Evolutionary conservation across 2,329 filamentous ascomycete species (phyloP).

Genomic region (Harringtonia aguacate): DNA sequence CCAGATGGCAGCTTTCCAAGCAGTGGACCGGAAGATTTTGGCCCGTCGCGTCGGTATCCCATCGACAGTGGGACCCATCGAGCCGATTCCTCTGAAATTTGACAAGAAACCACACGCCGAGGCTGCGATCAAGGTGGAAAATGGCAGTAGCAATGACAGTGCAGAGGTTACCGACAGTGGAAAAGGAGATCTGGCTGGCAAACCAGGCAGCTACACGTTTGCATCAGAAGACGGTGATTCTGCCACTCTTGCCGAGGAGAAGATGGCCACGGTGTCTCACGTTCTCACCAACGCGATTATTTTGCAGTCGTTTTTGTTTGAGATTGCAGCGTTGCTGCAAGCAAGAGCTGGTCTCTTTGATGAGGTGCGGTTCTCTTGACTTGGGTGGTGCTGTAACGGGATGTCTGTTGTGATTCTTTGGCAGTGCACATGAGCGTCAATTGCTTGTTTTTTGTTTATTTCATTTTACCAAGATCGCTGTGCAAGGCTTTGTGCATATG

Average conservation of each 20-base stretch:
- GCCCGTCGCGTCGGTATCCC: constrained; percentile 42
- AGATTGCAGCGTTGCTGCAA: constrained; percentile 65
- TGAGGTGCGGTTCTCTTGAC: constrained; percentile 53
- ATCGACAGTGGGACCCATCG: constrained; percentile 19
- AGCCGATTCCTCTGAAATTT: constrained; percentile 37
- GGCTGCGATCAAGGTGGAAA: not conserved
- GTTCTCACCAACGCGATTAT: constrained; percentile 71
- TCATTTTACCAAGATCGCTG: too few species aligned
- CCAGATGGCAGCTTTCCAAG: constrained; percentile 51
- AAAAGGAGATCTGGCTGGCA: not conserved
- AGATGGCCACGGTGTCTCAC: constrained; percentile 60
- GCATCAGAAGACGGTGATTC: constrained; percentile 12
- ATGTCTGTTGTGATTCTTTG: too few species aligned
- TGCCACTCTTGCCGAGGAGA: constrained; percentile 15
- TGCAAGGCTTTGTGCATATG: too few species aligned
- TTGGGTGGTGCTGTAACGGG: too few species aligned
- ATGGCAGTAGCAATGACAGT: not conserved
- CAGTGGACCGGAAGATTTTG: constrained; percentile 52
- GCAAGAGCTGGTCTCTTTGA: constrained; percentile 66
- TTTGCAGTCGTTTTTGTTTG: constrained; percentile 69
- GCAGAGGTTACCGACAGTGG: not conserved
- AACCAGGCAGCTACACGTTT: constrained; percentile 4
- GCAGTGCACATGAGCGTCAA: too few species aligned
- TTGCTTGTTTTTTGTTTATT: too few species aligned
- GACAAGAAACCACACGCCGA: constrained; percentile 21